A percentile compares a stretch with the other conserved stretches of the same genome.
Evolutionary conservation across 2,329 filamentous ascomycete genomes (phyloP).

Genomic region (Aspergillus sojae): DNA sequence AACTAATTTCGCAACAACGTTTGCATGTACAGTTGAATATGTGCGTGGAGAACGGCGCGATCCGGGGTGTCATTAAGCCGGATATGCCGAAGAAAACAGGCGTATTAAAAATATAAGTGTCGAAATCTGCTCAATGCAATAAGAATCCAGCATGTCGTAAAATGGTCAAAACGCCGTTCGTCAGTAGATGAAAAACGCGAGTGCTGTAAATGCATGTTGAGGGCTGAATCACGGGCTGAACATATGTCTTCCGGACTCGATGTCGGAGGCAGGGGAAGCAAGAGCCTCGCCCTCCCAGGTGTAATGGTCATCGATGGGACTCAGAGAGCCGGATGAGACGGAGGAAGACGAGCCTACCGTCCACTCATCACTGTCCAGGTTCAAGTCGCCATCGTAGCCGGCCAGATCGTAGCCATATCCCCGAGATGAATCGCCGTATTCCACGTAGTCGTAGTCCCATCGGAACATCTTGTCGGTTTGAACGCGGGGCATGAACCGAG

Average conservation of each 20-base stretch:
- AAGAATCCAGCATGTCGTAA: slow-evolving; percentile 40
- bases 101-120: slow-evolving; percentile 43
- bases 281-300: slow-evolving; percentile 46
- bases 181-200: slow-evolving; percentile 35
- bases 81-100: slow-evolving; percentile 22
- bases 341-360: slow-evolving; percentile 82
- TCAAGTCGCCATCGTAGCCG: slow-evolving; percentile 58
- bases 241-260: slow-evolving; percentile 42
- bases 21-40: slow-evolving; percentile 42
- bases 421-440: slow-evolving; percentile 68
- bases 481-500: slow-evolving; percentile 77
- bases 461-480: slow-evolving; percentile 84
- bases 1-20: slow-evolving; percentile 25
- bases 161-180: slow-evolving; percentile 39
- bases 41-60: slow-evolving; percentile 2
- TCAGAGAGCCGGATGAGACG: slow-evolving; percentile 66
- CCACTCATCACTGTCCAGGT: slow-evolving; percentile 82
- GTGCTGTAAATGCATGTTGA: slow-evolving; percentile 26
- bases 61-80: slow-evolving; percentile 21
- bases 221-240: slow-evolving; percentile 21
- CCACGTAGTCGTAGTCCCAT: slow-evolving; percentile 95
- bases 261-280: slow-evolving; percentile 38
- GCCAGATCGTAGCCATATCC: slow-evolving; percentile 59
- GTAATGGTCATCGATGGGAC: slow-evolving; percentile 63
- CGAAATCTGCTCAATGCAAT: slow-evolving; percentile 43